Conservation (phyloP, 192 early-diverging fungal genomes). For the Coemansia sp. region DNA sequence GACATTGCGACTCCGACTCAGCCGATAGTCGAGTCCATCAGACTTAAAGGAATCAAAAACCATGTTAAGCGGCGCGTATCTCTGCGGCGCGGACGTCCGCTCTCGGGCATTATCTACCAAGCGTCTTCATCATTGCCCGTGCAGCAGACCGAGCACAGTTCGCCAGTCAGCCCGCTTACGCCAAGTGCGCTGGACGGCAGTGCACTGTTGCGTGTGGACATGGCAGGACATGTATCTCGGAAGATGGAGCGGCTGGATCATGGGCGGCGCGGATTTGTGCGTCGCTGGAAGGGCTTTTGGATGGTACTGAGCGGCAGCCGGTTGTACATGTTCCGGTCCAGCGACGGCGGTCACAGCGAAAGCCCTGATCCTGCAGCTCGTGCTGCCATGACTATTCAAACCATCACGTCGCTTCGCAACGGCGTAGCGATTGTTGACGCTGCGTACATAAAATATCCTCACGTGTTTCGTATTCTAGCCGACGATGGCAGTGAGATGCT, state of each 20-base stretch:
- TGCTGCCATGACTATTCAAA: constrained; percentile 32
- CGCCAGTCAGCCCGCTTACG: not conserved
- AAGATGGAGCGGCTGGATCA: constrained; percentile 72
- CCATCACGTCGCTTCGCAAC: constrained; percentile 62
- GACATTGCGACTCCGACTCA: constrained; percentile 29
- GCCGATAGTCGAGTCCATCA: constrained; percentile 44
- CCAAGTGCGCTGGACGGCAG: constrained; percentile 5
- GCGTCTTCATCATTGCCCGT: not conserved
- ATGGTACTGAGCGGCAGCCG: constrained; percentile 77
- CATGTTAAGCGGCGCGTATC: constrained; percentile 50
- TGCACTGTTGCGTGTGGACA: constrained; percentile 56
- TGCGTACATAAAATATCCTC: constrained; percentile 72
- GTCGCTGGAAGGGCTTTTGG: constrained; percentile 75
- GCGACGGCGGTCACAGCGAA: constrained; percentile 41
- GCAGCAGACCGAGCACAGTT: constrained; percentile 3
- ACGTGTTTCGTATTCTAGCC: constrained; percentile 73
- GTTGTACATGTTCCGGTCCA: constrained; percentile 66
- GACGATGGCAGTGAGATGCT: constrained; percentile 72
- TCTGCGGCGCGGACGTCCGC: constrained; percentile 42
- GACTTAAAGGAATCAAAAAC: constrained; percentile 40
- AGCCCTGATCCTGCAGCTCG: constrained; percentile 1
- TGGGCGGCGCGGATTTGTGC: constrained; percentile 62
- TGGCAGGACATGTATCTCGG: constrained; percentile 68
- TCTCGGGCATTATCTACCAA: constrained; percentile 46
- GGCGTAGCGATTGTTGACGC: constrained; percentile 70